Evolutionary conservation across 345 rosid species (phyloP).

Genomic region (Gossypium ekmanianum): DNA sequence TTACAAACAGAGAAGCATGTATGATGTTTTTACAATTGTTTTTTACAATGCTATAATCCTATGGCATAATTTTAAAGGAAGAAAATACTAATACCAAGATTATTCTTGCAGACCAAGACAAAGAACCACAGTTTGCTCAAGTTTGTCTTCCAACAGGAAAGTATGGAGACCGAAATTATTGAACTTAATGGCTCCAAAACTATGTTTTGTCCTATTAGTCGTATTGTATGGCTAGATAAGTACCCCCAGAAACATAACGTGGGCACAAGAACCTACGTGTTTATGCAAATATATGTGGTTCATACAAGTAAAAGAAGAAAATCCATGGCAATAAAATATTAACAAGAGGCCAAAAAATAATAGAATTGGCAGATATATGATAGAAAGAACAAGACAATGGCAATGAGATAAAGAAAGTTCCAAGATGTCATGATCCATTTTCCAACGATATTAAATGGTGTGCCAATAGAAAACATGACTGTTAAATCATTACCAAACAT

Average conservation of each 20-base stretch:
- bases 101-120: slow-evolving; percentile 31
- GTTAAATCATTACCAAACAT: background rate
- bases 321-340: background rate
- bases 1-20: background rate
- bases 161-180: slow-evolving; percentile 13
- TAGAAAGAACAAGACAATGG: background rate
- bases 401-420: background rate
- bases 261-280: background rate
- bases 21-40: background rate
- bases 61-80: slow-evolving; percentile 2
- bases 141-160: slow-evolving; percentile 22
- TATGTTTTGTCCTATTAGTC: slow-evolving; percentile 14
- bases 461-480: background rate
- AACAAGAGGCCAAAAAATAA: background rate
- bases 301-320: background rate
- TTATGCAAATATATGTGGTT: background rate
- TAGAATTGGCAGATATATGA: background rate
- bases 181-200: slow-evolving; percentile 26
- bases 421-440: background rate
- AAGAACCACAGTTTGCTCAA: slow-evolving; percentile 12
- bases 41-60: background rate
- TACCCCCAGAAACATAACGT: background rate
- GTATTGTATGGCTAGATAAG: slow-evolving; percentile 9
- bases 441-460: background rate
- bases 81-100: slow-evolving; percentile 14